Base-by-base conservation (phyloP, 2,329 filamentous ascomycete species). In the Penicillium sp. region DNA sequence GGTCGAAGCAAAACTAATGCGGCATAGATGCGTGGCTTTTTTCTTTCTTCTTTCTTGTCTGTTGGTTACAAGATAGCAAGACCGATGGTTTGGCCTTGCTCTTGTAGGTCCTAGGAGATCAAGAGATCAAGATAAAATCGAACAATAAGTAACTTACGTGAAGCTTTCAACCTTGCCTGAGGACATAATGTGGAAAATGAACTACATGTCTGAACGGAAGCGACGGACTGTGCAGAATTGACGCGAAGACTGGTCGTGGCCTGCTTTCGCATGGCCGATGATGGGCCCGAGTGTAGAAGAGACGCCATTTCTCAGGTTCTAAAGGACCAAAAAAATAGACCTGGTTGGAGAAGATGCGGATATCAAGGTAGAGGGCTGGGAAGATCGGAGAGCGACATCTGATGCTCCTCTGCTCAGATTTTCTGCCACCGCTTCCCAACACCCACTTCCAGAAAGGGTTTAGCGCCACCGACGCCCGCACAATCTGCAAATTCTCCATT, bases 261-360 rank as follows among this genome's bases (percentile, higher is more conserved):
- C 64, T 73, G 72, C 56, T 64, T 73, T 63, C 71, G 72, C 63
- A 71, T 62, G 45, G 68, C 66, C 53, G 73, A 65, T 51, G 68
- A 62, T 60, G 71, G 62, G 49, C 67, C 61, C 46, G 67, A 69
- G 51, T 64, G 59, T 46, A 71, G 57, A 47, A 71, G 50, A 59
- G 68, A 69, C 40, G 69, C 67, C 70, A 73, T 73, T 45, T 57
- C 56, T 47, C 38, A 56, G 30, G 37, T 49, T 59, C 57, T 50
- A 53, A 45, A 53, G 42, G 42, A 31, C 50, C 45, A 35, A 42
- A 51, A 48, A 26, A 50, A 38, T 40, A 43, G 17, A 50, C 49
- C 53, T 37, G 55, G 53, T 46, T 44, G 57, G 41, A 48, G 50
- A 48, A 44, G 17, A 55, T 50, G 48, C 17, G n/a, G 40, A 41